Evolutionary conservation across 1,284 basidiomycete species (phyloP), one percentile per base, ranked within the genome.

Genomic region (Anthracocystis setariae): DNA sequence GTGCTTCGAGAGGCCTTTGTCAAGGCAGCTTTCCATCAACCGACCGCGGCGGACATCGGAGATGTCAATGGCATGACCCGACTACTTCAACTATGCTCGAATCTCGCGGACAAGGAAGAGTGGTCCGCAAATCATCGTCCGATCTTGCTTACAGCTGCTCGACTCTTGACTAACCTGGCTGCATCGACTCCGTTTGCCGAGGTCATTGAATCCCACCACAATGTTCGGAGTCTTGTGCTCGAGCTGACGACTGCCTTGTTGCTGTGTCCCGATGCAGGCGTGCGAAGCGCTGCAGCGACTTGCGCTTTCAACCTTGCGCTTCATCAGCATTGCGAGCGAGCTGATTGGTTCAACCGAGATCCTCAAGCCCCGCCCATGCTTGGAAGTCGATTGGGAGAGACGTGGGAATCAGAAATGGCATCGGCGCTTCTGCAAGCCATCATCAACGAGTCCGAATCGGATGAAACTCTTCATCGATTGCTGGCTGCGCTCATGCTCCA

Each of bases 271-370:
- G 91, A 94, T 74, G 85, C 86, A 2, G 79, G 83, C 3, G 90
- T 94, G 42, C 86, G 91, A 38, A 90, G 88, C 15, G 90, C 92
- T 0, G 91, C 90, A 0, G 92, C 92, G 7, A 91, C 91, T 70
- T 82, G 93, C 10, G 89, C 88, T 5, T 92, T 94, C 80, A 91
- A 94, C 74, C 82, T 90, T 5, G 87, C 89, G 1, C 73, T 53
- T 73, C 82, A 67, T 50, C 63, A 67, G 42, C 76, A 64, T 15
- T 45, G 50, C 20, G 52, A 64, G 29, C 45, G 71, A 23, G 47
- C 46, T 8, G 62, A 65, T 2, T 73, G 71, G 71, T 29, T 60
- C 38, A 66, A 60, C n/a, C 49, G 49, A 4, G 62, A 67, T 43
- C 57, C 67, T 2, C 81, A 77, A 7, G 87, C 86, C 42, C 87